Evolutionary conservation across 2,329 filamentous ascomycete species (phyloP).

Genomic region (Xylaria sp.): DNA sequence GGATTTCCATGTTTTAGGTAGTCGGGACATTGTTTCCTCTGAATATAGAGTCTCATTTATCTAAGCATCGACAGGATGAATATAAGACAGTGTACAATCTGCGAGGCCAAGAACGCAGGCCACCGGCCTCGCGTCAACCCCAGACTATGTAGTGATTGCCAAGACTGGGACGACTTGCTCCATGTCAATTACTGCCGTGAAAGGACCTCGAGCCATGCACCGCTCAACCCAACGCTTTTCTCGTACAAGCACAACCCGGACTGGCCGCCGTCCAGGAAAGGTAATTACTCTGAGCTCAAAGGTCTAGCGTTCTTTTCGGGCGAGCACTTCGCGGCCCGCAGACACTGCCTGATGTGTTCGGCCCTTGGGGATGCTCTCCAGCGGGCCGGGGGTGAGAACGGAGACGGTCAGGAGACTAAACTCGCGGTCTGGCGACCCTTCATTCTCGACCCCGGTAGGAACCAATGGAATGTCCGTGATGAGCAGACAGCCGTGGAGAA

Average conservation of each 20-base stretch:
- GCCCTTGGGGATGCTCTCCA: not conserved
- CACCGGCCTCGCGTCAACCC: not conserved
- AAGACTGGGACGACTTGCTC: conserved; percentile 8
- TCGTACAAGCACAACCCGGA: conserved; percentile 14
- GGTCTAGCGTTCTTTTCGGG: not conserved
- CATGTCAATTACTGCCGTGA: conserved; percentile 10
- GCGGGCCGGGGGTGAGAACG: not conserved
- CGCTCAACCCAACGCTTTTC: conserved; percentile 1
- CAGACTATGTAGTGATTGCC: not conserved
- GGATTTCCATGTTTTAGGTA: too few species aligned
- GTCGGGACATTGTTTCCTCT: too few species aligned
- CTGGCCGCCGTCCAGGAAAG: not conserved
- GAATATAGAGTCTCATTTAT: not conserved
- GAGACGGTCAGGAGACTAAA: not conserved
- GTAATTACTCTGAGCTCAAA: not conserved
- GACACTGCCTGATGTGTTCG: conserved; percentile 4
- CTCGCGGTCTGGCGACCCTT: conserved; percentile 19
- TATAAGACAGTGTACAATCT: conserved; percentile 10
- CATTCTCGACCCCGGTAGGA: not conserved
- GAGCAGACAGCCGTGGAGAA: conserved; percentile 5
- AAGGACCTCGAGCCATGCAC: not conserved
- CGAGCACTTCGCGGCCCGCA: not conserved
- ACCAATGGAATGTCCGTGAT: not conserved
- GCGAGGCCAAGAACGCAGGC: not conserved
- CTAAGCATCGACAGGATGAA: not conserved